These are phyloP conservation scores for Echeveria elegans DNA, from an alignment of 164 flowering plant genomes.

Conservation along the genomic window DNA sequence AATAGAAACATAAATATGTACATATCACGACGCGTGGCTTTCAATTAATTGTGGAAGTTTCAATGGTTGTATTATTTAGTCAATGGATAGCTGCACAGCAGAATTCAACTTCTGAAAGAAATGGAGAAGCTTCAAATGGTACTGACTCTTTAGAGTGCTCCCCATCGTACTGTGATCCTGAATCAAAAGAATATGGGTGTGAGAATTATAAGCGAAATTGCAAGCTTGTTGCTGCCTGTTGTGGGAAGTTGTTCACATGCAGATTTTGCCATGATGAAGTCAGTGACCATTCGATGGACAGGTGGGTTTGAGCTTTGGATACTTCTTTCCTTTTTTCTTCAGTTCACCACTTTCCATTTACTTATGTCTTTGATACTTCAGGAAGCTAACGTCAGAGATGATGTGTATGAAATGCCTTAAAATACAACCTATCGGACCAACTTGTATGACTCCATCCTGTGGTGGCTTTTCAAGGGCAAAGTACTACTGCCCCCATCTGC, in stretches of 20 bases:
- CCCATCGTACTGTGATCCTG: conserved; percentile 72
- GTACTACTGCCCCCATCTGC: conserved; percentile 76
- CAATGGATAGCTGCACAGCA: conserved; percentile 98
- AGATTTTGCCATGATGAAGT: conserved; percentile 93
- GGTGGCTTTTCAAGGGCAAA: conserved; percentile 71
- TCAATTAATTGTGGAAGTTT: conserved; percentile 10
- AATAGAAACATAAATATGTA: not conserved
- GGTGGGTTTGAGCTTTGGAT: conserved; percentile 29
- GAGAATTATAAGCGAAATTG: conserved; percentile 95
- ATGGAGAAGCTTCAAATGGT: conserved; percentile 34
- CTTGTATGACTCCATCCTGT: conserved; percentile 78
- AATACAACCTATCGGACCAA: conserved; percentile 76
- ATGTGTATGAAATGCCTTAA: conserved; percentile 90
- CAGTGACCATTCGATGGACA: conserved; percentile 92
- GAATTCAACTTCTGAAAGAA: conserved; percentile 50
- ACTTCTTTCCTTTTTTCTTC: not conserved
- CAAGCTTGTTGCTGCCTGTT: conserved; percentile 84
- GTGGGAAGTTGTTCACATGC: conserved; percentile 79
- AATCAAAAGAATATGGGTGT: conserved; percentile 71
- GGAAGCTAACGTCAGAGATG: conserved; percentile 87
- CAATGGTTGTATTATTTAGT: conserved; percentile 27
- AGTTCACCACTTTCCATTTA: not conserved
- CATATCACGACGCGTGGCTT: not conserved
- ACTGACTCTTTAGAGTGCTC: conserved; percentile 48
- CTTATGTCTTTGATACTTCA: conserved; percentile 17